Evolutionary conservation across 2,329 filamentous ascomycete species (phyloP).

Genomic region (Aspergillus ustus): DNA sequence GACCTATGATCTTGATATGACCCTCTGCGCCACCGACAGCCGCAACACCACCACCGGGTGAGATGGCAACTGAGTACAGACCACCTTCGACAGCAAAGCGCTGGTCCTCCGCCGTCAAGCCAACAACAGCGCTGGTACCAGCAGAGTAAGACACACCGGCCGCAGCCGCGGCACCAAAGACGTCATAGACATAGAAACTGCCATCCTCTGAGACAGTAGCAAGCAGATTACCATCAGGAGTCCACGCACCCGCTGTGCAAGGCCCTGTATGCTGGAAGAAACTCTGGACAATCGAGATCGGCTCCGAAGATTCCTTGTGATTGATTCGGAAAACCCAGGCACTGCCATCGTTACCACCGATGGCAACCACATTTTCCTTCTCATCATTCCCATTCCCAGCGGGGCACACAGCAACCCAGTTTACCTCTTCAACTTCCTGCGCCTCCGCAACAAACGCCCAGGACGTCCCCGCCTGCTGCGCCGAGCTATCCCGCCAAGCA

Average conservation of each 20-base stretch:
- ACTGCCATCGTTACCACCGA: slow-evolving; percentile 87
- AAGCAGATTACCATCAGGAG: slow-evolving; percentile 81
- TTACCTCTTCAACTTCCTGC: slow-evolving; percentile 92
- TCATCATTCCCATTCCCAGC: slow-evolving; percentile 51
- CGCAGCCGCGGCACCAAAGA: slow-evolving; percentile 77
- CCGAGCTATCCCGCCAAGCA: slow-evolving; percentile 63
- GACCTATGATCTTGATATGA: slow-evolving; percentile 79
- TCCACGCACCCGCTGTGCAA: slow-evolving; percentile 91
- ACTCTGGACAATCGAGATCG: slow-evolving; percentile 82
- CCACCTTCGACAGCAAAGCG: slow-evolving; percentile 91
- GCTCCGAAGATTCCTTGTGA: slow-evolving; percentile 60
- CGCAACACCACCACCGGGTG: slow-evolving; percentile 77
- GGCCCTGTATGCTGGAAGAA: slow-evolving; percentile 88
- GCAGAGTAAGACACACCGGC: slow-evolving; percentile 62
- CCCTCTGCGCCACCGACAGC: slow-evolving; percentile 89
- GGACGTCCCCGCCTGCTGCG: slow-evolving; percentile 53
- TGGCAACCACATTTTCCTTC: slow-evolving; percentile 79
- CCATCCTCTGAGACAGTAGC: slow-evolving; percentile 89
- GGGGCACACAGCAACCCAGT: slow-evolving; percentile 84
- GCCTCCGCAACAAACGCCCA: slow-evolving; percentile 75
- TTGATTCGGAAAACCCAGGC: slow-evolving; percentile 97
- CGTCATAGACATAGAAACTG: slow-evolving; percentile 90
- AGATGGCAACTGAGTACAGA: slow-evolving; percentile 83
- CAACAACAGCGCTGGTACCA: slow-evolving; percentile 70
- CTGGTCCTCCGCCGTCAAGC: slow-evolving; percentile 79